These are phyloP conservation scores for Sanghuangporus weigelae DNA, from an alignment of 1,284 basidiomycete genomes.

Conservation along the genomic window DNA sequence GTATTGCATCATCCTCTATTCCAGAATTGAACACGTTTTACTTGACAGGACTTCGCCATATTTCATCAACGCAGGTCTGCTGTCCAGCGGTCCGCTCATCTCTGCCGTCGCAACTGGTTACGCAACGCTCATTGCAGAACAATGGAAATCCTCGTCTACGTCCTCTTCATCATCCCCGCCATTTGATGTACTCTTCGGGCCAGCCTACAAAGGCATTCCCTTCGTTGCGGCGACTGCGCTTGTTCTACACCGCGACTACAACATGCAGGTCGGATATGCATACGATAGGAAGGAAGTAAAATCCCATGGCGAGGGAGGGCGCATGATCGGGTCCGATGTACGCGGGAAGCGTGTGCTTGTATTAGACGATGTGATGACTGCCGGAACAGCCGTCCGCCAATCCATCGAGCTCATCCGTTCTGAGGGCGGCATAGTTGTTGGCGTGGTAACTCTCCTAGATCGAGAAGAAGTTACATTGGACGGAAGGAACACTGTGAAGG, in stretches of 20 bases:
- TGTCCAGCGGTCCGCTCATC: conserved; percentile 83
- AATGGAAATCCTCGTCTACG: conserved; percentile 28
- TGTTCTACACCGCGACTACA: conserved; percentile 64
- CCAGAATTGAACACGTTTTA: not conserved
- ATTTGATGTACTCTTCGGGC: conserved; percentile 94
- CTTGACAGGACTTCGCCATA: conserved; percentile 80
- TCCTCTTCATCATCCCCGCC: conserved; percentile 28
- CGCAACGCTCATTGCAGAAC: conserved; percentile 68
- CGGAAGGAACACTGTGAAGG: conserved; percentile 70
- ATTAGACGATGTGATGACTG: conserved; percentile 96
- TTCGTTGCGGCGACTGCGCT: conserved; percentile 87
- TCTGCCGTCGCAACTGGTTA: conserved; percentile 83
- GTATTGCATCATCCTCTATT: not conserved
- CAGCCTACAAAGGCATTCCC: conserved; percentile 97
- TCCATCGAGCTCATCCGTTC: conserved; percentile 69
- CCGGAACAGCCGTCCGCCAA: conserved; percentile 86
- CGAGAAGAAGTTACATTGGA: conserved; percentile 74
- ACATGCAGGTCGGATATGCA: conserved; percentile 72
- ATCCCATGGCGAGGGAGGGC: conserved; percentile 95
- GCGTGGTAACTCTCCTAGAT: conserved; percentile 89
- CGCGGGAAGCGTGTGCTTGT: conserved; percentile 80
- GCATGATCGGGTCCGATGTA: conserved; percentile 82
- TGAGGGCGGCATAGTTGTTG: conserved; percentile 77
- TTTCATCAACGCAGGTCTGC: conserved; percentile 92
- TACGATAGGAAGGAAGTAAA: conserved; percentile 97